A percentile compares a stretch with the other conserved stretches of the same genome.
These are phyloP conservation scores for Ambrosiella cleistominuta DNA, from an alignment of 2,329 filamentous ascomycete species.

Conservation along the genomic window DNA sequence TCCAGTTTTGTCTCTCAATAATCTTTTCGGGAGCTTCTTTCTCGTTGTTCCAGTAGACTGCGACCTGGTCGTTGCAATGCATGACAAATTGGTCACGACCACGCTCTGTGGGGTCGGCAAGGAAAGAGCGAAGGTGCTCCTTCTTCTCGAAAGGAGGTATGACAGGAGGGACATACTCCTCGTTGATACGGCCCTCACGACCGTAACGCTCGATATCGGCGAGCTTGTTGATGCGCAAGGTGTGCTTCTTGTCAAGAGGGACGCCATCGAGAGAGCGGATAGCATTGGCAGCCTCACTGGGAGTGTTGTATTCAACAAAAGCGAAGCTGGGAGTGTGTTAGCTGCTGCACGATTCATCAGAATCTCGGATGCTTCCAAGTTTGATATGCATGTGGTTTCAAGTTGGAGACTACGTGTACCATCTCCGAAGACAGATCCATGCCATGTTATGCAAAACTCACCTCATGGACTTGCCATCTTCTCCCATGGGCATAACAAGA, in stretches of 20 bases:
- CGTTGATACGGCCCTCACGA: constrained; percentile 79
- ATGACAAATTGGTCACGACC: constrained; percentile 92
- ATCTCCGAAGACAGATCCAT: background rate
- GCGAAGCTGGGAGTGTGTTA: constrained; percentile 50
- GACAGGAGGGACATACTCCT: constrained; percentile 68
- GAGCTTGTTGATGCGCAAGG: constrained; percentile 87
- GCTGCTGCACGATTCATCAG: background rate
- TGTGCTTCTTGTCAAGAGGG: constrained; percentile 93
- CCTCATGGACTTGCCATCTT: constrained; percentile 73
- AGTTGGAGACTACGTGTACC: background rate
- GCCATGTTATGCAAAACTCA: constrained; percentile 27
- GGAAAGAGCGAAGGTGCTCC: constrained; percentile 87
- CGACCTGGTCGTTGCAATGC: constrained; percentile 80
- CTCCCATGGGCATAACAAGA: constrained; percentile 85
- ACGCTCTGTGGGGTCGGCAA: constrained; percentile 61
- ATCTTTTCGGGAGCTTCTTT: constrained; percentile 74
- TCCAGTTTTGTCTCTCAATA: constrained; percentile 91
- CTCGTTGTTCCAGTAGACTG: constrained; percentile 97
- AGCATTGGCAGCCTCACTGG: constrained; percentile 76
- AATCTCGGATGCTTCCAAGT: background rate
- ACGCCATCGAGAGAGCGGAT: constrained; percentile 75
- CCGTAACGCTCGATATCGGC: constrained; percentile 96
- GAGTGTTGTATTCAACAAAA: constrained; percentile 87
- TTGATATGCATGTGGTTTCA: background rate
- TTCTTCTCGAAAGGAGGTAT: constrained; percentile 84